A percentile compares a stretch with the other conserved stretches of the same genome.
These are phyloP conservation scores for Pichia sp. DNA, from an alignment of 1,139 yeast species.

Conservation along the genomic window DNA sequence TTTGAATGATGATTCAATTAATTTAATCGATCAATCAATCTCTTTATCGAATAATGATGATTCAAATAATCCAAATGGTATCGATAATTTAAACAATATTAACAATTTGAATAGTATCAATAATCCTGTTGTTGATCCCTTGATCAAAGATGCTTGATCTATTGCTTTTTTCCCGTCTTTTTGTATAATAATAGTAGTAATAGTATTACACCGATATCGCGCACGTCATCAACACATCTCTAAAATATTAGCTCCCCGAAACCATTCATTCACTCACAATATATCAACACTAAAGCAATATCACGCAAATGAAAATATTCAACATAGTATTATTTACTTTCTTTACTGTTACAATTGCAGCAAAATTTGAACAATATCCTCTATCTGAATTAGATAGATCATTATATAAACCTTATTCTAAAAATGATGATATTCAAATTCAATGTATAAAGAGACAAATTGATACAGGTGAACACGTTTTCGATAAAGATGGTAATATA, in stretches of 20 bases:
- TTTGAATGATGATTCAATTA: slow-evolving; percentile 5
- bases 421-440: slow-evolving; percentile 43
- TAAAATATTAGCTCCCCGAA: no score
- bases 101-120: no score
- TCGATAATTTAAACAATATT: not conserved
- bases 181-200: not conserved
- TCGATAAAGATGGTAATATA: slow-evolving; percentile 53
- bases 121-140: not conserved
- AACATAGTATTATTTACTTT: not conserved
- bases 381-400: slow-evolving; percentile 16
- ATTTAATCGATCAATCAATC: slow-evolving; percentile 2
- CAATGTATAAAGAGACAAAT: slow-evolving; percentile 63
- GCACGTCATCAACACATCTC: no score
- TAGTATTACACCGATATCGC: no score
- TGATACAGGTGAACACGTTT: slow-evolving; percentile 69
- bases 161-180: not conserved
- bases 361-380: slow-evolving; percentile 23
- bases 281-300: no score
- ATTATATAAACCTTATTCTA: slow-evolving; percentile 30
- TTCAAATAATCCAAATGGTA: no score
- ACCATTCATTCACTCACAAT: no score
- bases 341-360: slow-evolving; percentile 8
- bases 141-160: not conserved
- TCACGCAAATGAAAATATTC: no score
- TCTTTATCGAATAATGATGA: no score